A percentile compares a stretch with the other conserved stretches of the same genome.
phyloP scores from a whole-genome alignment of 2,329 filamentous ascomycete genomes.

The Fusarium sp. region DNA sequence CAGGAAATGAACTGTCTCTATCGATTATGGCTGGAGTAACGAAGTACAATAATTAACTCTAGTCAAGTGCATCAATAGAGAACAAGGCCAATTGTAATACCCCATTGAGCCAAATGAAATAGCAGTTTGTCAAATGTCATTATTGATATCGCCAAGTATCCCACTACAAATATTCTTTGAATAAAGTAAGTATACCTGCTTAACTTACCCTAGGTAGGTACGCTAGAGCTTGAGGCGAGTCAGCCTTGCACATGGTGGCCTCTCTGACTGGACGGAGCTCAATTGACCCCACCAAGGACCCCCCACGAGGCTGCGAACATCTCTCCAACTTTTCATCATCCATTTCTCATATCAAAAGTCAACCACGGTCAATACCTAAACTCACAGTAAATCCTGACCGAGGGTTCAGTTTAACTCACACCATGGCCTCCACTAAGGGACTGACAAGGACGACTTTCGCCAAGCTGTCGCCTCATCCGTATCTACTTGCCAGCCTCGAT shows the following conservation, averaged over 20 bases:
- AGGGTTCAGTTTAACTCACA: background rate
- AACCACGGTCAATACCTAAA: background rate
- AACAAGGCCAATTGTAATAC: background rate
- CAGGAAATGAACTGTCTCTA: background rate
- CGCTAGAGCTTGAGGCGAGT: background rate
- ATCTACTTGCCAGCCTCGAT: conserved; percentile 88
- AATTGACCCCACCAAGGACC: background rate
- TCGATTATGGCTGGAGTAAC: background rate
- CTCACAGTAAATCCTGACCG: background rate
- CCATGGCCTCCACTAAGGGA: conserved; percentile 51
- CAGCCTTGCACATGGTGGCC: conserved; percentile 31
- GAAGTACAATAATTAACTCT: too few relatives aligned
- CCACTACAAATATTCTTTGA: background rate
- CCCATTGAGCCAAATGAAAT: background rate
- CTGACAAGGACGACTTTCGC: conserved; percentile 79
- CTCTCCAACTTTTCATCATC: conserved; percentile 44
- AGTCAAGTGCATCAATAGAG: too few relatives aligned
- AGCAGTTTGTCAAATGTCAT: background rate
- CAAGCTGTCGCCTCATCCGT: conserved; percentile 88
- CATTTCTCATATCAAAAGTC: background rate
- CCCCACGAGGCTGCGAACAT: conserved; percentile 40
- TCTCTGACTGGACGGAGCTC: conserved; percentile 23
- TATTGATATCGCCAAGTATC: background rate
- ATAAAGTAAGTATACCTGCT: too few relatives aligned
- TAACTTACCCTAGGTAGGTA: conserved; percentile 15